Base-by-base conservation (phyloP, 2,329 filamentous ascomycete species). In the Aspergillus sp. region DNA sequence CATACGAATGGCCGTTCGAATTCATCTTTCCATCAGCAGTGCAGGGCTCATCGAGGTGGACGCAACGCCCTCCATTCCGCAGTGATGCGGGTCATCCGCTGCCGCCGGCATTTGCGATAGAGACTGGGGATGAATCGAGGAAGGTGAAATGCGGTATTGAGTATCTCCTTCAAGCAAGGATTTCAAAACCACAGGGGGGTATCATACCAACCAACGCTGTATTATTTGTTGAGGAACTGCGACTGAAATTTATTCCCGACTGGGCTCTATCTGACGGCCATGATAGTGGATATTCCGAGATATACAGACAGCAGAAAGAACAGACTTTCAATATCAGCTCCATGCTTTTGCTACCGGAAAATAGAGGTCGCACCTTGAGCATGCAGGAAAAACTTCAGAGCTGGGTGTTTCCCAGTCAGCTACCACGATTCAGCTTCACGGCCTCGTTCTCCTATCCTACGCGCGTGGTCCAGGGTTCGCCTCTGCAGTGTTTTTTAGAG, bases 381-480 rank as follows among this genome's bases (percentile, higher is more conserved):
- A 9, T 57, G 2, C 51, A 52, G 14, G 61, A 63, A 17, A 64
- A 55, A 37, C 37, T 63, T 2, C 55, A 55, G 21, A 57, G 59
- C 2, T 58, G 57, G 62, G 39, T 62, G n/a, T 56, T 52, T 19
- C 50, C 61, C 1, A 35, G 45, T 15, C 62, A 57, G n/a, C 39
- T 62, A 7, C 58, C 62, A n/a, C 46, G 49, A 9, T 63, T 63
- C 46, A 58, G 56, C 40, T 63, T 64, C 27, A 53, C 46, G 4
- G 59, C 54, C 1, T 44, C 46, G 1, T 58, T 64, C 11, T 17
- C 23, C 12, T 64, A 63, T 46, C 53, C 59, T 6, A 58, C 45
- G 0, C 27, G 53, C 1, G 47, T 64, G 19, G 11, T 53, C 8
- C 50, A 59, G 39, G 54, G 51, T 4, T 19, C 27, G 17, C 57